Evolutionary conservation across 768 basidiomycete genomes (phyloP), one percentile per base, ranked within the genome.

Genomic region (Psilocybe tampanensis): DNA sequence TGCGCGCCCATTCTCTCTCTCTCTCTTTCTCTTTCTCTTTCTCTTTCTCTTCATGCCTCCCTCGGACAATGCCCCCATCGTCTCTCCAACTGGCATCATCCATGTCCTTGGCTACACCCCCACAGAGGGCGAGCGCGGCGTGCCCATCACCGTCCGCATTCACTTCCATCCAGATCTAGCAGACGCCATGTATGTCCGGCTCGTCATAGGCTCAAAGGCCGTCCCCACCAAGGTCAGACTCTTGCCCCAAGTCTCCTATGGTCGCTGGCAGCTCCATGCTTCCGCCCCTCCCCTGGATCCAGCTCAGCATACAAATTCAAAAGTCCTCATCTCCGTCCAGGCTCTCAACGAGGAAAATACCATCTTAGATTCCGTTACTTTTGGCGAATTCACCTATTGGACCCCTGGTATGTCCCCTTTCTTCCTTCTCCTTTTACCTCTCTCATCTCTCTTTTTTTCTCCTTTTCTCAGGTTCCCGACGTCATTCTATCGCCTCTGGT

Each of bases 331-430:
- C 51, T 82, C 84, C 17, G 82, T 89, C 23, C 85, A 89, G 67
- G 85, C 84, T 11, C 73, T 90, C 53, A 80, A 83, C 70, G 72
- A 76, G 52, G 74, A 81, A 17, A 80, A 82, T 59, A 60, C 69
- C 32, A 67, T 90, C 34, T 67, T 92, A 17, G 89, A 90, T 63
- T 80, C 84, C 0, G 78, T 86, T 54, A 80, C 81, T 13, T 89
- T 90, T 70, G 92, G 90, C 54, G 80, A 85, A 59, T 92, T 90
- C 70, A 80, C 80, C 32, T 92, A 88, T 64, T 82, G 77, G 75
- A 71, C 79, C 21, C 67, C 74, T 55, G 80, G 86, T 71, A 48
- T 59, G 58, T 70, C 18, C 41, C 39, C 55, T 49, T 59, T 43
- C 52, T 50, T 26, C 57, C 45, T 60, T 39, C 55, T n/a, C 56